These are phyloP conservation scores for Aquilaria agallochum DNA, from an alignment of 441 rosid species.

Conservation along the genomic window DNA sequence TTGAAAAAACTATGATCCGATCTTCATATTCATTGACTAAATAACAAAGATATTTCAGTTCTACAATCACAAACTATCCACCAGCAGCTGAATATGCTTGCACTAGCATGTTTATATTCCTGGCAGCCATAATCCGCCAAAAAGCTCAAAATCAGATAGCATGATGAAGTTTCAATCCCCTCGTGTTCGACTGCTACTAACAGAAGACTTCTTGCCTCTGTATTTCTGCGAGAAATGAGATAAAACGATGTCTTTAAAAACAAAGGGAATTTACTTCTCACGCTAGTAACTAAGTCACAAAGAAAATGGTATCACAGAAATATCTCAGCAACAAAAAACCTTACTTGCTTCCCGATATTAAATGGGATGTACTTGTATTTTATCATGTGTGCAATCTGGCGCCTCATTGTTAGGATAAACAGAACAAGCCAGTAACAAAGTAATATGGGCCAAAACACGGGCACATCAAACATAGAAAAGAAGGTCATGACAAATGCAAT, in stretches of 20 bases:
- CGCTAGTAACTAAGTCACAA: neutral
- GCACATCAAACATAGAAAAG: conserved; percentile 74
- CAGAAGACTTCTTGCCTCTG: conserved; percentile 46
- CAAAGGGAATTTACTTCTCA: neutral
- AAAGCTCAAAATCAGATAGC: conserved; percentile 15
- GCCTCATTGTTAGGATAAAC: conserved; percentile 78
- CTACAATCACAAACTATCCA: too few relatives aligned
- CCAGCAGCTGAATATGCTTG: too few relatives aligned
- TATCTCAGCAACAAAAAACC: neutral
- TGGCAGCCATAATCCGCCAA: too few relatives aligned
- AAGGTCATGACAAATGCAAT: conserved; percentile 79
- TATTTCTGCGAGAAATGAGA: conserved; percentile 40
- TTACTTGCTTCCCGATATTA: conserved; percentile 81
- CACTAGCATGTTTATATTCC: too few relatives aligned
- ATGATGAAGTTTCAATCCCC: conserved; percentile 37
- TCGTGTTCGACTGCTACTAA: conserved; percentile 40
- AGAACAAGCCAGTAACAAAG: conserved; percentile 84
- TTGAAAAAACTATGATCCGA: conserved; percentile 15
- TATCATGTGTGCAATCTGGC: conserved; percentile 88
- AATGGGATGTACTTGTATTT: conserved; percentile 85
- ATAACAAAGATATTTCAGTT: too few relatives aligned
- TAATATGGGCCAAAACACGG: conserved; percentile 91
- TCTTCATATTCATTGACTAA: conserved; percentile 4
- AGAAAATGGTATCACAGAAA: neutral
- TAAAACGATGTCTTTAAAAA: neutral